These are phyloP conservation scores for Nakazawaea wickerhamii DNA, from an alignment of 805 yeast genomes.

Conservation along the genomic window DNA sequence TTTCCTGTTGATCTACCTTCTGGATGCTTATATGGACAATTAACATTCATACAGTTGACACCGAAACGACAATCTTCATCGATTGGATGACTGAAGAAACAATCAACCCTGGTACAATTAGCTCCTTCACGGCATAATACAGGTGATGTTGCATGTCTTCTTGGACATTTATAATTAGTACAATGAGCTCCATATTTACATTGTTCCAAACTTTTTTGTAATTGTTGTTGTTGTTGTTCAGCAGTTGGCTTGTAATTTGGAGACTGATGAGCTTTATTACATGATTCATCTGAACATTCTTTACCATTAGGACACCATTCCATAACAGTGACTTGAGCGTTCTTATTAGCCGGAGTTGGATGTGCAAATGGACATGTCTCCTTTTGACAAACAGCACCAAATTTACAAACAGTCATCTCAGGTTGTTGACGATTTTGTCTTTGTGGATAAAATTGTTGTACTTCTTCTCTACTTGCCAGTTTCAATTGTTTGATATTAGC, in stretches of 20 bases:
- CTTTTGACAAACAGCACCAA: slow-evolving; percentile 68
- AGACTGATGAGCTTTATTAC: slow-evolving; percentile 81
- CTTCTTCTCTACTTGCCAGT: slow-evolving; percentile 15
- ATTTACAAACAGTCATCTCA: slow-evolving; percentile 51
- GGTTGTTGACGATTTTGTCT: slow-evolving; percentile 34
- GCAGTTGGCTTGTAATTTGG: slow-evolving; percentile 40
- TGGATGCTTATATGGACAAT: slow-evolving; percentile 77
- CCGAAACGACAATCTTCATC: slow-evolving; percentile 79
- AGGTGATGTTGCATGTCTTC: slow-evolving; percentile 74
- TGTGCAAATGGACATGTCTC: slow-evolving; percentile 85
- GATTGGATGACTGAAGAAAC: slow-evolving; percentile 79
- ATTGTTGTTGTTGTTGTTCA: slow-evolving; percentile 20
- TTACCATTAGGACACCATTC: slow-evolving; percentile 78
- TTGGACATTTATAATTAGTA: slow-evolving; percentile 72
- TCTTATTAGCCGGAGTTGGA: slow-evolving; percentile 81
- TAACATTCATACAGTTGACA: slow-evolving; percentile 61
- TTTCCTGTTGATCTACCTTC: slow-evolving; percentile 47
- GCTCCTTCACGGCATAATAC: slow-evolving; percentile 80
- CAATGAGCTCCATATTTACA: slow-evolving; percentile 78
- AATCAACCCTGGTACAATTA: slow-evolving; percentile 72
- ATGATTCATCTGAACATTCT: slow-evolving; percentile 52
- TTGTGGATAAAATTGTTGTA: slow-evolving; percentile 18
- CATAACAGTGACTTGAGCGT: slow-evolving; percentile 58
- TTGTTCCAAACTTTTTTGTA: slow-evolving; percentile 63
- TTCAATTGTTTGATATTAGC: slow-evolving; percentile 51